Conservation (phyloP, 345 rosid genomes). For the Barbarea vulgaris region DNA sequence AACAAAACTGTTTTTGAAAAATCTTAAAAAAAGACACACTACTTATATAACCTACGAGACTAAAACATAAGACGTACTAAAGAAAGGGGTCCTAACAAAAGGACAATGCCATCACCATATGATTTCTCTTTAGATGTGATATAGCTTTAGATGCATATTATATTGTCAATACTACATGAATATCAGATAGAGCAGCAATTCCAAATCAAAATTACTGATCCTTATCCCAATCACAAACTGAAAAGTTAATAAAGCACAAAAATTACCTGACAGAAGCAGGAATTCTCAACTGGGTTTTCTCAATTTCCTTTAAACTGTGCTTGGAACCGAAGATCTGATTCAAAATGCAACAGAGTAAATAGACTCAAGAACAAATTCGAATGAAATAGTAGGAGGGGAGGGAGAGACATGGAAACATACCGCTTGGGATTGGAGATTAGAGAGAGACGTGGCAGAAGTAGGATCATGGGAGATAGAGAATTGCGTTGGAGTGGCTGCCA, state of each 20-base stretch:
- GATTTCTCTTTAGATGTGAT: not conserved
- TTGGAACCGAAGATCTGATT: slow-evolving; percentile 31
- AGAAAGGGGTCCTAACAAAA: not conserved
- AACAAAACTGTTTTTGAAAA: not conserved
- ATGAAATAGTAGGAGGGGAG: not conserved
- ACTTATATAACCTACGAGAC: not conserved
- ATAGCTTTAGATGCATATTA: not conserved
- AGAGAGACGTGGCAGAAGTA: slow-evolving; percentile 32
- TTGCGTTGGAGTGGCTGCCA: slow-evolving; percentile 37
- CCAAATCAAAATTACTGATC: not conserved
- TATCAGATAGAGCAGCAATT: not conserved
- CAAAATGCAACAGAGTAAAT: slow-evolving; percentile 8
- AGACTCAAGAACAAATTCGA: not conserved
- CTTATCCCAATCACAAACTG: not conserved
- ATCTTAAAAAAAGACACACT: not conserved
- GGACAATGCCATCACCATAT: not conserved
- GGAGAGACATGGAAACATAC: slow-evolving; percentile 22
- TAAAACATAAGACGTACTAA: not conserved
- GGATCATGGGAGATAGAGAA: too few relatives aligned
- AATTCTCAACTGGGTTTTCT: slow-evolving; percentile 32
- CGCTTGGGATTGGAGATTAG: slow-evolving; percentile 19
- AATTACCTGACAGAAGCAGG: slow-evolving; percentile 37
- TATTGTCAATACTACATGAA: not conserved
- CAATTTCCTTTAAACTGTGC: slow-evolving; percentile 6
- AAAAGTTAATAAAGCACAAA: not conserved